These are phyloP conservation scores for Dactylonectria estremocensis DNA, from an alignment of 2,329 filamentous ascomycete genomes.

Conservation along the genomic window DNA sequence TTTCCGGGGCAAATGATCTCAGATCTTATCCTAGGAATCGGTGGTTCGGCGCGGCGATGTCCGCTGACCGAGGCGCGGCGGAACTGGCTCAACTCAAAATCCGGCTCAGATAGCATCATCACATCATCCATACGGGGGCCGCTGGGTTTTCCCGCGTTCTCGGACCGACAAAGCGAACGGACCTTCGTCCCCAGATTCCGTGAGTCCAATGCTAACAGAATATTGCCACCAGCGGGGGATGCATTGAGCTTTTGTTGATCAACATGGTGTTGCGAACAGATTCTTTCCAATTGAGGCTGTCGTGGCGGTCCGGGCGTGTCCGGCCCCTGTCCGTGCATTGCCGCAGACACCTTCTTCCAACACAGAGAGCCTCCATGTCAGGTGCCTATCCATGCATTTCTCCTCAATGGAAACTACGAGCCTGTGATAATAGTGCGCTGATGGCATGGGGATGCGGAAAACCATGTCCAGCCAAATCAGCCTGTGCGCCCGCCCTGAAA, in stretches of 20 bases:
- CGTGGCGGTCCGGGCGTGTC: conserved; percentile 26
- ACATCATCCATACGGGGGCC: conserved; percentile 7
- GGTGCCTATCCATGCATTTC: conserved; percentile 27
- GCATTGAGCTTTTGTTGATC: conserved; percentile 28
- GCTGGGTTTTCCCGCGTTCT: conserved; percentile 9
- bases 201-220: conserved; percentile 15
- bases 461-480: conserved; percentile 38
- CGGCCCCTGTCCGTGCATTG: conserved; percentile 35
- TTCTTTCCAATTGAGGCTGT: conserved; percentile 14
- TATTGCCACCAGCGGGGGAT: conserved; percentile 16
- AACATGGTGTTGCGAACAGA: conserved; percentile 18
- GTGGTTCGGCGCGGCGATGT: conserved; percentile 52
- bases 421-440: conserved; percentile 32
- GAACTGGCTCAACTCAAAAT: conserved; percentile 30
- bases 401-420: conserved; percentile 28
- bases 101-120: conserved; percentile 38
- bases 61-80: conserved; percentile 37
- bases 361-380: conserved; percentile 30
- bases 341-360: conserved; percentile 22
- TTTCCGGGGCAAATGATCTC: conserved; percentile 54
- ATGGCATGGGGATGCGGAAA: conserved; percentile 33
- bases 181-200: conserved; percentile 20
- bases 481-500: conserved; percentile 43
- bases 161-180: conserved; percentile 15
- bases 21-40: conserved; percentile 52